phyloP scores from a whole-genome alignment of 306 rosid genomes.

The Cajanus cajan region DNA sequence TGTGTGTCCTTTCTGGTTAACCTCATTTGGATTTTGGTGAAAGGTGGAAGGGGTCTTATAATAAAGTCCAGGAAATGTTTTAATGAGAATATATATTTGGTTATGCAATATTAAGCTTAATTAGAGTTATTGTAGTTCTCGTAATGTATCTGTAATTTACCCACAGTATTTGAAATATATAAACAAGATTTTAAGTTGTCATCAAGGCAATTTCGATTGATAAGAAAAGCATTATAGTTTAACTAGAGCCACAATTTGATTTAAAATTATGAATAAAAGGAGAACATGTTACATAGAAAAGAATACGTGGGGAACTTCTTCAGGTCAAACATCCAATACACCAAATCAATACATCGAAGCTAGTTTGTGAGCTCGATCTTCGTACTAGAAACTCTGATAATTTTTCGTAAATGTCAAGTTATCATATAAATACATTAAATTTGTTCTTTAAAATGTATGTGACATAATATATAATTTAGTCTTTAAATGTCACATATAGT shows the following conservation, averaged over 20 bases:
- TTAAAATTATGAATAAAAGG: not conserved
- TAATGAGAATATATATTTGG: not conserved
- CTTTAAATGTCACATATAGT: not conserved
- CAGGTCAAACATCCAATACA: not conserved
- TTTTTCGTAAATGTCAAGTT: not conserved
- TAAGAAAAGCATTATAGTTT: not conserved
- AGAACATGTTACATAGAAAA: not conserved
- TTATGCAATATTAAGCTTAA: no score
- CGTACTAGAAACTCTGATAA: not conserved
- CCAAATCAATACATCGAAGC: not conserved
- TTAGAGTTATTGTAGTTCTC: no score
- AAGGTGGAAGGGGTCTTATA: not conserved
- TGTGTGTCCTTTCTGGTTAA: constrained; percentile 1
- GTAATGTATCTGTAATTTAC: no score
- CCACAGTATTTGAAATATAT: no score
- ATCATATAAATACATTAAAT: no score
- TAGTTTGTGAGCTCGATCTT: not conserved
- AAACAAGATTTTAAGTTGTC: no score
- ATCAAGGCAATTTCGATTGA: no score
- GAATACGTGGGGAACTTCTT: not conserved
- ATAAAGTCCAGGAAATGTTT: constrained; percentile 7
- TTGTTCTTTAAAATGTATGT: not conserved
- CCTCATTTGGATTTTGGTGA: constrained; percentile 27
- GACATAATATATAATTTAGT: not conserved
- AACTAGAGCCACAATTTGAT: not conserved